Conservation (phyloP, 2,329 filamentous ascomycete genomes). For the Claviceps sp. region DNA sequence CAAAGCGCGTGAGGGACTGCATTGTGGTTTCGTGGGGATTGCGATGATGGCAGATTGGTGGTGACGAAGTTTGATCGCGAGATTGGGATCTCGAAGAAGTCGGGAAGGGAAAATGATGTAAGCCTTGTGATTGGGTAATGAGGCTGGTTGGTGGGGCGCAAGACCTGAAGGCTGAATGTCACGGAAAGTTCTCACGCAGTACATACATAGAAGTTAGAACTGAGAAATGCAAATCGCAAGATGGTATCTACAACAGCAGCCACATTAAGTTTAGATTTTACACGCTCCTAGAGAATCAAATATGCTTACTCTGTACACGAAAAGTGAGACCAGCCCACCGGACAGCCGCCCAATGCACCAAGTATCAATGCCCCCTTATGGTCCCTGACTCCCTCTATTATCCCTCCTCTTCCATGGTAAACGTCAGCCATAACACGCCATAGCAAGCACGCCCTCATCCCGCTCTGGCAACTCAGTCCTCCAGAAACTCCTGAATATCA, state of each 20-base stretch:
- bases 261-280: not conserved
- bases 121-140: not conserved
- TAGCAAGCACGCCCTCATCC: no score
- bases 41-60: not conserved
- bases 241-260: not conserved
- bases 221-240: no score
- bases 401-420: not conserved
- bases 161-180: no score
- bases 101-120: not conserved
- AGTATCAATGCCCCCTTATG: not conserved
- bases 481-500: slow-evolving; percentile 60
- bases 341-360: not conserved
- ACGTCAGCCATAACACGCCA: not conserved
- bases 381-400: no score
- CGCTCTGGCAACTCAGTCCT: slow-evolving; percentile 22
- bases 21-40: slow-evolving; percentile 7
- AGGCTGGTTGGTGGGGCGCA: not conserved
- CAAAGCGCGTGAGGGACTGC: slow-evolving; percentile 17
- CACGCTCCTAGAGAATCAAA: not conserved
- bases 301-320: not conserved
- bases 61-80: not conserved
- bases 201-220: no score
- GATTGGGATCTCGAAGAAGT: not conserved
- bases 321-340: not conserved
- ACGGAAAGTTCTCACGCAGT: no score